Evolutionary conservation across 2,329 filamentous ascomycete species (phyloP).

Genomic region (Aspergillus udagawae): DNA sequence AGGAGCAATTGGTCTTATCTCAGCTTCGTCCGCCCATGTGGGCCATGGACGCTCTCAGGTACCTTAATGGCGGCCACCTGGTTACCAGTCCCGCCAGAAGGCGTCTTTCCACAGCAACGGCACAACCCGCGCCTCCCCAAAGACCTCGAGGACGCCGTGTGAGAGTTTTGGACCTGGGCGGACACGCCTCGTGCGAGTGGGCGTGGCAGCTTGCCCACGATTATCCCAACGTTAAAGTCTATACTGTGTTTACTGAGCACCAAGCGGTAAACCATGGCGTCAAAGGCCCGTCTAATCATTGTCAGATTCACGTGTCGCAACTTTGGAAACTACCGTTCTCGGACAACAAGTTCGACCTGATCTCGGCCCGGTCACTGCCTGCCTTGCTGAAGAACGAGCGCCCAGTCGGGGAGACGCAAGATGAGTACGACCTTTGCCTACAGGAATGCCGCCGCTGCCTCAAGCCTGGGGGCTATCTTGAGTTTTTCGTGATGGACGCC

Average conservation of each 20-base stretch:
- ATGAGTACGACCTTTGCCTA: constrained; percentile 86
- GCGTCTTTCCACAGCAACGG: constrained; percentile 27
- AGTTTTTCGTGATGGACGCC: constrained; percentile 85
- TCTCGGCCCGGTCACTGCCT: constrained; percentile 85
- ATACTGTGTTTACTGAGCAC: constrained; percentile 77
- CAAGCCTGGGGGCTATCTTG: constrained; percentile 88
- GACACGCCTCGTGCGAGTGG: constrained; percentile 85
- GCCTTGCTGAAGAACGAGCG: constrained; percentile 67
- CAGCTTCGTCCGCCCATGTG: constrained; percentile 62
- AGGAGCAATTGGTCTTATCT: constrained; percentile 72
- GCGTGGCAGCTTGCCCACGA: constrained; percentile 88
- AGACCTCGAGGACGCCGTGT: constrained; percentile 45
- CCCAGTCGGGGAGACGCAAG: constrained; percentile 62
- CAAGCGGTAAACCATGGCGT: constrained; percentile 71
- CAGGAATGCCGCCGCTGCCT: constrained; percentile 84
- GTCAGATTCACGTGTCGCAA: constrained; percentile 71
- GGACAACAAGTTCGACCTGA: constrained; percentile 80
- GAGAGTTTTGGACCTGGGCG: constrained; percentile 80
- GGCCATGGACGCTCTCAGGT: constrained; percentile 59
- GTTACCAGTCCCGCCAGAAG: constrained; percentile 52
- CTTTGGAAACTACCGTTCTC: constrained; percentile 81
- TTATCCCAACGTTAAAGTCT: constrained; percentile 80
- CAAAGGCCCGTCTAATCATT: constrained; percentile 82
- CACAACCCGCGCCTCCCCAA: constrained; percentile 18
- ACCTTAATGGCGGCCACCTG: constrained; percentile 58